These are phyloP conservation scores for Boechera stricta DNA, from an alignment of 345 rosid species.

Conservation along the genomic window DNA sequence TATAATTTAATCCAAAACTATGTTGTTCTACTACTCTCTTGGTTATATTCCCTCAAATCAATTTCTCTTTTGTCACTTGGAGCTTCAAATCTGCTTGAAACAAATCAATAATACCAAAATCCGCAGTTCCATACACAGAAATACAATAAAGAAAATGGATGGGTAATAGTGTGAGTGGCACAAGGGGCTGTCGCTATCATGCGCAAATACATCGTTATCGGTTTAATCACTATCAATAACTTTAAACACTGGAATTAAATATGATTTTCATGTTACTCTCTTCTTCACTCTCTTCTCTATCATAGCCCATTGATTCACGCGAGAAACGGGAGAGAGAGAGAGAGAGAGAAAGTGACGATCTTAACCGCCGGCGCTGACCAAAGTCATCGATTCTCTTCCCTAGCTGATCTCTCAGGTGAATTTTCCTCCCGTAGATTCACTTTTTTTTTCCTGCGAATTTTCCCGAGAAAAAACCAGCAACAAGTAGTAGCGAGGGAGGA, in stretches of 20 bases:
- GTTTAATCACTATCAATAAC: slow-evolving; percentile 38
- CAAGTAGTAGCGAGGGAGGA: background rate
- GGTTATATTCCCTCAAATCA: background rate
- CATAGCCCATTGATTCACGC: slow-evolving; percentile 48
- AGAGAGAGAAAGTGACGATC: slow-evolving; percentile 26
- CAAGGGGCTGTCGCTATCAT: slow-evolving; percentile 46
- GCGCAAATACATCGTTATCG: slow-evolving; percentile 51
- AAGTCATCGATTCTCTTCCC: slow-evolving; percentile 40
- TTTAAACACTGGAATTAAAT: slow-evolving; percentile 38
- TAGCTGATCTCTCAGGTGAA: slow-evolving; percentile 40
- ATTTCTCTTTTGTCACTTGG: background rate
- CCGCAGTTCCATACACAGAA: background rate
- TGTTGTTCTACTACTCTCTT: background rate
- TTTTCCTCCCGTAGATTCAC: background rate
- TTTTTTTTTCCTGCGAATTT: slow-evolving; percentile 38
- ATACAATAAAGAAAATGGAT: background rate
- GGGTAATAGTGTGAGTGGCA: background rate
- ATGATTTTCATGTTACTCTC: slow-evolving; percentile 23
- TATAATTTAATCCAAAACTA: background rate
- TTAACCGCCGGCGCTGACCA: slow-evolving; percentile 54
- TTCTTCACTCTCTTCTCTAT: slow-evolving; percentile 2
- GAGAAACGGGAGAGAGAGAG: slow-evolving; percentile 20
- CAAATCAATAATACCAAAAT: no score
- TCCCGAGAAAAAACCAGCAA: slow-evolving; percentile 33
- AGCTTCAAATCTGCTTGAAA: background rate